Evolutionary conservation across 164 flowering plant species (phyloP), one percentile per base, ranked within the genome.

Genomic region (Kingdonia uniflora): DNA sequence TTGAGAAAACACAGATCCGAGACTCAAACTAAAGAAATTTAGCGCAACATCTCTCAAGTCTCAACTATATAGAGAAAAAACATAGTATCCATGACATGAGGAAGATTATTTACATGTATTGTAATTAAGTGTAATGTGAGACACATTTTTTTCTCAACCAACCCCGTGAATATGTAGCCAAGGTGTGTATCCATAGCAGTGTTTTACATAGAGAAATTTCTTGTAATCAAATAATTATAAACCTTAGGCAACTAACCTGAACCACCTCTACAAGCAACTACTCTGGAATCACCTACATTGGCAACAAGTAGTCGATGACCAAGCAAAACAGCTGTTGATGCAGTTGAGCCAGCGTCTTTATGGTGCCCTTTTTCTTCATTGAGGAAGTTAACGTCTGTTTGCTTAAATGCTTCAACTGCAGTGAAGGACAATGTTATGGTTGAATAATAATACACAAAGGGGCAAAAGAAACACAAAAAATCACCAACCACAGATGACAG

Each of bases 231-330:
- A 29, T 29, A 29, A 29, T 3, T 3, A 3, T 29, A 29, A 4
- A 29, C 4, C 35, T 3, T 61, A 67, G 44, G 49, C 63, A 69
- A 45, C 66, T 19, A 50, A 82, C 95, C 89, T 74, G 85, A 68
- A 63, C 95, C 95, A 72, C 71, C 68, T 67, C 73, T 76, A 66
- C 68, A 70, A 29, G 81, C 85, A 55, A 86, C 90, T 8, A 78
- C 90, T 69, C 95, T 73, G 43, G 95, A 86, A 74, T 86, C 95
- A 19, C 95, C 95, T 56, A 86, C 95, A 76, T 86, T 86, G 54
- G 95, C 87, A 57, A 83, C 95, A 62, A 83, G 60, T 19, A 86
- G 58, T 40, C 75, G 65, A 42, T 80, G 73, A 11, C 82, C 81
- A 8, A 86, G 33, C 19, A 86, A 59, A 23, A 82, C 58, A 43